Evolutionary conservation across 306 rosid genomes (phyloP), one percentile per base, ranked within the genome.

Genomic region (Psophocarpus tetragonolobus): DNA sequence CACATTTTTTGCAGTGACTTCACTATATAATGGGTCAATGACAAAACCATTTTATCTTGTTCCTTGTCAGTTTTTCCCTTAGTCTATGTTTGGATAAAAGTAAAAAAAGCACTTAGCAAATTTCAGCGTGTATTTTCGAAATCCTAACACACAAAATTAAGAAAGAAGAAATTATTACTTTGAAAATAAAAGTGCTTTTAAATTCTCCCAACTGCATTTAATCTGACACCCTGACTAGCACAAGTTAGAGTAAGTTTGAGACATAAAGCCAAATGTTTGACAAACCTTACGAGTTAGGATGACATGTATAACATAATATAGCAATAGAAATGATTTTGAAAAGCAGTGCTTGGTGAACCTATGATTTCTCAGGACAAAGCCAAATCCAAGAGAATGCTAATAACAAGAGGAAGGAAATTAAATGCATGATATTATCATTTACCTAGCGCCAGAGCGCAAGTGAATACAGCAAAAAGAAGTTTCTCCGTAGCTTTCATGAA

Each of bases 381-480:
- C n/a, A 73, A 10, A 56, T 0, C 4, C 68, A 62, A 47, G 41
- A 32, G 69, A 77, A 67, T 17, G 56, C 8, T 75, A 27, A 18
- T 10, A 36, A 7, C 18, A 42, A 54, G 24, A 42, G 30, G 20
- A 12, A 21, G 32, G 35, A 54, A 56, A 51, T 8, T 7, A 51
- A 51, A 18, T 71, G 44, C 18, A 15, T 29, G n/a, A 67, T 76
- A 75, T n/a, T n/a, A n/a, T n/a, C n/a, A n/a, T 48, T 17, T 73
- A 85, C 88, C 88, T 0, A 85, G 70, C 13, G 84, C 84, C 33
- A 85, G 14, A 79, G 64, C 39, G 63, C 56, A 71, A 3, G 82
- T 65, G 4, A 85, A 79, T 38, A 48, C 70, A 64, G 66, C 84
- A 30, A 82, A 24, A 48, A 79, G 35, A 58, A 82, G 11, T 47